Conservation (phyloP, 495 filamentous ascomycete genomes). For the Aspergillus asperescens region DNA sequence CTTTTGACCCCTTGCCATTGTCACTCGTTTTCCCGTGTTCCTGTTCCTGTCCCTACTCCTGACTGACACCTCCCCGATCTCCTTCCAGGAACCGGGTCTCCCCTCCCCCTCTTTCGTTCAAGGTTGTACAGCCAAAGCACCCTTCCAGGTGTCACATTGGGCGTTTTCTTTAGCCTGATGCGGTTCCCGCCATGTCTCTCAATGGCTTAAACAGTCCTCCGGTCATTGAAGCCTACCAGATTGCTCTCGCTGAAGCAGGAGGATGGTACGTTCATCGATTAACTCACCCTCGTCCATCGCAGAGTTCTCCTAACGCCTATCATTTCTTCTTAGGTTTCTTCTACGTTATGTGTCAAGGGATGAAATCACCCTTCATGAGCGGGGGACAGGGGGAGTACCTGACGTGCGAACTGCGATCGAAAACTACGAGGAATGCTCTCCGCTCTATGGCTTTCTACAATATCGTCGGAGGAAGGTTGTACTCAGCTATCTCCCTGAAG, state of each 20-base stretch:
- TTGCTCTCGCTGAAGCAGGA: slow-evolving; percentile 74
- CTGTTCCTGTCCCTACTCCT: slow-evolving; percentile 7
- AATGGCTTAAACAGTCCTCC: slow-evolving; percentile 86
- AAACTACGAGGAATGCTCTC: slow-evolving; percentile 73
- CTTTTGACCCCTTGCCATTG: slow-evolving; percentile 2
- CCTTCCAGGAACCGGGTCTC: slow-evolving; percentile 7
- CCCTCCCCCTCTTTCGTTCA: slow-evolving; percentile 17
- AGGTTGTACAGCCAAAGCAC: slow-evolving; percentile 3
- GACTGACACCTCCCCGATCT: neutral
- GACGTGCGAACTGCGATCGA: slow-evolving; percentile 76
- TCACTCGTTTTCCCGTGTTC: slow-evolving; percentile 2
- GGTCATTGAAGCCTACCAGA: slow-evolving; percentile 79
- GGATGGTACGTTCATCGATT: slow-evolving; percentile 73
- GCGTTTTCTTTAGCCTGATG: slow-evolving; percentile 27
- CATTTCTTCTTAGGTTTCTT: slow-evolving; percentile 64
- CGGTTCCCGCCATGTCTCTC: slow-evolving; percentile 73
- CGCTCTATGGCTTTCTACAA: slow-evolving; percentile 85
- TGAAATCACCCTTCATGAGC: slow-evolving; percentile 72
- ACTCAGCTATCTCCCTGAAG: slow-evolving; percentile 87
- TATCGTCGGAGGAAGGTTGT: slow-evolving; percentile 88
- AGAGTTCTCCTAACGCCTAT: neutral
- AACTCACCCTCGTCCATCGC: neutral
- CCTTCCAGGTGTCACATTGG: slow-evolving; percentile 1
- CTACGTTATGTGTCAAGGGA: slow-evolving; percentile 88
- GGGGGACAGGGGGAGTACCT: slow-evolving; percentile 76